phyloP scores from a whole-genome alignment of 495 filamentous ascomycete genomes.

The Hyaloscypha variabilis region DNA sequence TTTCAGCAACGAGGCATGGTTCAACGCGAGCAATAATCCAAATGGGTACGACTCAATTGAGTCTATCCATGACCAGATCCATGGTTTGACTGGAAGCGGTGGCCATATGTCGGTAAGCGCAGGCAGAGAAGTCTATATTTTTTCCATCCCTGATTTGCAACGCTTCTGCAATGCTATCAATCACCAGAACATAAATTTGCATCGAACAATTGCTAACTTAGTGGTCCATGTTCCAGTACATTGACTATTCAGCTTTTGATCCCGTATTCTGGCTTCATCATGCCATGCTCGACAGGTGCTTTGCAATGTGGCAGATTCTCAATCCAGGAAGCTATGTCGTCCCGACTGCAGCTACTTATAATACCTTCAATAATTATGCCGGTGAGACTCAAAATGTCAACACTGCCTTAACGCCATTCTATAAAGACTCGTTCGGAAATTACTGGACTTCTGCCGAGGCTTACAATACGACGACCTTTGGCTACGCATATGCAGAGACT shows the following conservation, averaged over 20 bases:
- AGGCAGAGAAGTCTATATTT: too few relatives aligned
- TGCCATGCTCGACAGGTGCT: slow-evolving; percentile 66
- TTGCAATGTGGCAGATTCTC: slow-evolving; percentile 73
- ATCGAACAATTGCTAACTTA: too few relatives aligned
- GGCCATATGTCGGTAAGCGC: slow-evolving; percentile 60
- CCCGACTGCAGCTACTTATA: slow-evolving; percentile 44
- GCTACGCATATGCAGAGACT: slow-evolving; percentile 65
- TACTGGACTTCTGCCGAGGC: slow-evolving; percentile 54
- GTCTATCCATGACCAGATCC: slow-evolving; percentile 66
- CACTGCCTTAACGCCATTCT: slow-evolving; percentile 49
- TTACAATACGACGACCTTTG: slow-evolving; percentile 41
- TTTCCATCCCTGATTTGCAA: too few relatives aligned
- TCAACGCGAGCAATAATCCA: slow-evolving; percentile 35
- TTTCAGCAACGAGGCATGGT: slow-evolving; percentile 62
- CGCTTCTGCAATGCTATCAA: too few relatives aligned
- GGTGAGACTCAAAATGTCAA: slow-evolving; percentile 43
- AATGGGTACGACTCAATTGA: slow-evolving; percentile 58
- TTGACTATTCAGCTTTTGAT: slow-evolving; percentile 71
- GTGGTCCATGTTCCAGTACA: slow-evolving; percentile 29
- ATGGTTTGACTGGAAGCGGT: slow-evolving; percentile 53
- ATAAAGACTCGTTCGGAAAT: slow-evolving; percentile 33
- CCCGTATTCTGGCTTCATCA: slow-evolving; percentile 75
- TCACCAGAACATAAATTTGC: too few relatives aligned
- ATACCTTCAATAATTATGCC: slow-evolving; percentile 53
- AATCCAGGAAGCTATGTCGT: slow-evolving; percentile 60